These are phyloP conservation scores for Nakazawaea sp. DNA, from an alignment of 805 yeast species.

Conservation along the genomic window DNA sequence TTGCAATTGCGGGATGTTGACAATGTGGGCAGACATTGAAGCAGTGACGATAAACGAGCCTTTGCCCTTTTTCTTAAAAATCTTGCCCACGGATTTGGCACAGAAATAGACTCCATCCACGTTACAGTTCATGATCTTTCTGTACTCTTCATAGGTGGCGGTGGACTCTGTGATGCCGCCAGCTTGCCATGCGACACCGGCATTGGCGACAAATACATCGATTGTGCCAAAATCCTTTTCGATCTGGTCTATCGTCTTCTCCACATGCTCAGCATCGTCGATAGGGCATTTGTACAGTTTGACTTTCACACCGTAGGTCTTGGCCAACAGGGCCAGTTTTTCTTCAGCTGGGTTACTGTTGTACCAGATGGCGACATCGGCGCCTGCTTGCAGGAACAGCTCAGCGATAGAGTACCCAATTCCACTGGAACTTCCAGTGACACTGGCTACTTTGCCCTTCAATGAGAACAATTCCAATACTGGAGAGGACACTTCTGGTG, in stretches of 20 bases:
- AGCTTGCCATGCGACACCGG: conserved; percentile 78
- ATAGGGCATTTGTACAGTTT: conserved; percentile 62
- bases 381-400: conserved; percentile 84
- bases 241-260: conserved; percentile 39
- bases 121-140: conserved; percentile 65
- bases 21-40: conserved; percentile 85
- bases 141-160: conserved; percentile 56
- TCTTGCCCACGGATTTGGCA: conserved; percentile 65
- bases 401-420: conserved; percentile 79
- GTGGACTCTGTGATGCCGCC: conserved; percentile 46
- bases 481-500: conserved; percentile 46
- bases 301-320: conserved; percentile 52
- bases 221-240: conserved; percentile 69
- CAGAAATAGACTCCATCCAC: conserved; percentile 77
- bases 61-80: conserved; percentile 63
- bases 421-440: conserved; percentile 82
- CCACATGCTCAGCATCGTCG: conserved; percentile 42
- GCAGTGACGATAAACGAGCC: conserved; percentile 85
- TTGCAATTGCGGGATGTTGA: conserved; percentile 81
- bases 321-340: conserved; percentile 47
- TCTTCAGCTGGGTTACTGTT: conserved; percentile 57
- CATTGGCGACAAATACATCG: conserved; percentile 84
- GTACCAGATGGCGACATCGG: conserved; percentile 70
- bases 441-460: conserved; percentile 78
- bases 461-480: conserved; percentile 62